Evolutionary conservation across 306 rosid genomes (phyloP), one percentile per base, ranked within the genome.

Genomic region (Senna tora): DNA sequence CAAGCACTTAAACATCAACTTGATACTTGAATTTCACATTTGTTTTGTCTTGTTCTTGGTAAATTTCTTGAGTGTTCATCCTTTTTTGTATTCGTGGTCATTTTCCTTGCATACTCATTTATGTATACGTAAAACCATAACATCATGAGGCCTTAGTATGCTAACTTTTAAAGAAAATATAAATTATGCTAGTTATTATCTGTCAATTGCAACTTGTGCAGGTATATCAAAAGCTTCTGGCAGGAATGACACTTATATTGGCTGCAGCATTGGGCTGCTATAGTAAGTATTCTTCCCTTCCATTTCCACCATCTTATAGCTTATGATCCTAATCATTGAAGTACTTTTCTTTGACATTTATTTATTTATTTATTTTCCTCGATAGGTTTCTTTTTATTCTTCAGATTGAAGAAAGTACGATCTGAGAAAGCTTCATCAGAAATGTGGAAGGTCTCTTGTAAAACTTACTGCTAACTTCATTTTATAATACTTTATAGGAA

Each of bases 371-470:
- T n/a, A n/a, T 56, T 56, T 36, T 1, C 46, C 53, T 60, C 30
- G 55, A 67, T 75, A 90, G 93, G 96, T 57, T 60, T 86, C 66
- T 75, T 90, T 76, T 56, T 85, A 21, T 82, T 72, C 80, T 68
- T 75, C 59, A 84, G 71, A 78, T 59, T 87, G 75, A 80, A 82
- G 80, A 78, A 77, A 76, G 88, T 90, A 54, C 84, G 91, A 34
- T 87, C 89, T 15, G 91, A 87, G 68, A 67, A 79, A 72, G 96
- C 89, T 55, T 85, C 88, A 21, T 84, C 89, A 14, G 96, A 90
- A 72, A 87, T 82, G 86, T 80, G 89, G 89, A 90, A 90, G 90
- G 96, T 90, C 69, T 49, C 30, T 62, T 54, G 67, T 47, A 53
- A 19, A 60, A 9, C 30, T 61, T 43, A 49, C 30, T 64, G 19